Base-by-base conservation (phyloP, 2,329 filamentous ascomycete species). In the Calonectria ilicicola region DNA sequence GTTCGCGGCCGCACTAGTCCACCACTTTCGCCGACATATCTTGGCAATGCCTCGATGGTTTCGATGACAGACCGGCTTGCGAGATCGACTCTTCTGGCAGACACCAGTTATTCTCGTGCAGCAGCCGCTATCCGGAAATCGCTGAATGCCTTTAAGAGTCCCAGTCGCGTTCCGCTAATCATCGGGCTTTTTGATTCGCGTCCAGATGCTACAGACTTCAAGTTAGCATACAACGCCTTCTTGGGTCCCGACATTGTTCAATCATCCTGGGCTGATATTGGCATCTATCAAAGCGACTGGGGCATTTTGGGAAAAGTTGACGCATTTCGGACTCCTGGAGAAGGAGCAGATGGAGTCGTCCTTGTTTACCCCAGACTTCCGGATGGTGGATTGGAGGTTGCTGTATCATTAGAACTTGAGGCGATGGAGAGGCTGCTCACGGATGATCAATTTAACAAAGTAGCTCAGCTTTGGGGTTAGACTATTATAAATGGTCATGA, bases 381-480 rank as follows among this genome's bases (percentile, higher is more conserved):
- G 15, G 29, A 49, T 17, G 42, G 44, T 17, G 63, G 63, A 7
- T 65, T 65, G 19, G 63, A 65, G 44, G 63, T 65, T 35, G n/a
- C 21, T n/a, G 29, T 65, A 2, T 42, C 5, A 38, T 51, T 65
- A n/a, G 63, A 49, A 51, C 15, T 38, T 32, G 44, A 44, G 10
- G 15, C 63, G 17, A 65, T 65, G 63, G 63, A 29, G 17, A 62
- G 38, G n/a, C 8, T 44, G 17, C 56, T 42, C n/a, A 10, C n/a
- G 35, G 23, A 40, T n/a, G 15, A 23, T 9, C 3, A 26, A 3
- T 40, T 44, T n/a, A 62, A 19, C 17, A 94, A 93, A 23, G 8
- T 35, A 26, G 53, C 32, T 3, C 29, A 58, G 53, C 53, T 42
- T 42, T 42, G 40, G 40, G 40, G 40, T 6, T 42, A 42, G 15